Percentiles rank a stretch among this genome's conserved stretches.
Conservation (phyloP, 2,329 filamentous ascomycete species). For the Cladophialophora immunda region DNA sequence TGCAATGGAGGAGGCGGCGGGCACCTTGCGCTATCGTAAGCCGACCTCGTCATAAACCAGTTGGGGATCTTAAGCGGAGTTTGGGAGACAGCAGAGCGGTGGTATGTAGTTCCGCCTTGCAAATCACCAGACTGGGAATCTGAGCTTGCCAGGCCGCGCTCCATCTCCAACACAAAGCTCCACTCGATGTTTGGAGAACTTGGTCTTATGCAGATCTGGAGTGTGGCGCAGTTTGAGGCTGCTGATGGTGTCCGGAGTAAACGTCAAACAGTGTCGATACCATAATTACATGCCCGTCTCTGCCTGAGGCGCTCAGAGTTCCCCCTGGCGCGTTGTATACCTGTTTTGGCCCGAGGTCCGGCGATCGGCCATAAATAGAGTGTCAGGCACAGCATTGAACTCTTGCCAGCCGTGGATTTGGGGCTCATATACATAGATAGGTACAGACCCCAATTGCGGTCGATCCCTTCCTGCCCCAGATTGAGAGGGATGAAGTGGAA, state of each 20-base stretch:
- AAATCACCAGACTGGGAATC: neutral
- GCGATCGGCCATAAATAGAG: neutral
- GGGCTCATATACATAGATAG: neutral
- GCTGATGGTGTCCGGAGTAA: neutral
- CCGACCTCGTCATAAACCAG: neutral
- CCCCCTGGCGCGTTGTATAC: neutral
- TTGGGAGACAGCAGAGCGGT: neutral
- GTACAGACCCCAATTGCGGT: neutral
- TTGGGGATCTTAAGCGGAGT: neutral
- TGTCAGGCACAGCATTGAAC: neutral
- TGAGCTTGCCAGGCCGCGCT: neutral
- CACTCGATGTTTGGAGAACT: neutral
- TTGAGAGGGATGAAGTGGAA: neutral
- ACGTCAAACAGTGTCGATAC: neutral
- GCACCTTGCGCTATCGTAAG: neutral
- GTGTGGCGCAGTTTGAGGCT: neutral
- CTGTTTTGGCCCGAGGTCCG: neutral
- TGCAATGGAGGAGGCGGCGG: neutral
- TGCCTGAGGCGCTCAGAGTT: neutral
- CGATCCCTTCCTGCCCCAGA: neutral
- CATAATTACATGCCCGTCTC: neutral
- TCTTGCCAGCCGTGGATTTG: neutral
- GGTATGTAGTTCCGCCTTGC: slow-evolving; percentile 1
- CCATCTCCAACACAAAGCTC: neutral
- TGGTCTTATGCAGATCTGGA: neutral